Base-by-base conservation (phyloP, 139 green algal genomes). In the Chlorella sp. region DNA sequence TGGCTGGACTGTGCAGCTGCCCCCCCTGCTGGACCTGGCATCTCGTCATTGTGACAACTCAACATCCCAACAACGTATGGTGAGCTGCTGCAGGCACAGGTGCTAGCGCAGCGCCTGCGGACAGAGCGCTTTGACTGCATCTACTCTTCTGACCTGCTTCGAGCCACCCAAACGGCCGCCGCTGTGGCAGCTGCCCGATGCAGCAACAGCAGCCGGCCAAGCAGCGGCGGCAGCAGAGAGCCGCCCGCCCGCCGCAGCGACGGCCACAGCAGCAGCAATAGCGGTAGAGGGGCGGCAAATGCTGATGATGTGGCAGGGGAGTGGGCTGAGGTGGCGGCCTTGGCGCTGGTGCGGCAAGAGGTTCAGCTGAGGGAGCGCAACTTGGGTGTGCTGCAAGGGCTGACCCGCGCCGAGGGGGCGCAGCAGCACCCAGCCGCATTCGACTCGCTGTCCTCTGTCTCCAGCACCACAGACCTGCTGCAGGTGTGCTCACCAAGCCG, bases 351-450 rank as follows among this genome's bases (percentile, higher is more conserved):
- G 28, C 66, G 26, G 39, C 39, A 57, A 12, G 84, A 88, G 34
- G 39, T 15, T 21, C 37, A 32, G 7, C 68, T 88, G 64, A 66
- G 85, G 16, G 90, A 92, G 77, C 57, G 90, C 15, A 40, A 69
- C 48, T 66, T 92, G 19, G 90, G 89, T 26, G 19, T 64, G 83
- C 78, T 90, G 73, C 85, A 92, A 42, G 89, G 82, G 7, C 77
- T 91, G 81, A 91, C 71, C 42, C 81, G n/a, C 15, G 68, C 68
- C 28, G 39, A 88, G 40, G 84, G 39, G 16, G 84, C 39, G 40
- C 26, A 42, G 39, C 84, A 34, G 66, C 87, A 84, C 24, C 78
- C 78, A 24, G n/a, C 42, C 28, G 87, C 87, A 0, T 91, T 39
- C 64, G 68, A 18, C 21, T 34, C 48, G 57, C 81, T 91, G n/a